Evolutionary conservation across 352 stramenopile genomes (phyloP), one percentile per base, ranked within the genome.

Genomic region (Globisporangium solare): DNA sequence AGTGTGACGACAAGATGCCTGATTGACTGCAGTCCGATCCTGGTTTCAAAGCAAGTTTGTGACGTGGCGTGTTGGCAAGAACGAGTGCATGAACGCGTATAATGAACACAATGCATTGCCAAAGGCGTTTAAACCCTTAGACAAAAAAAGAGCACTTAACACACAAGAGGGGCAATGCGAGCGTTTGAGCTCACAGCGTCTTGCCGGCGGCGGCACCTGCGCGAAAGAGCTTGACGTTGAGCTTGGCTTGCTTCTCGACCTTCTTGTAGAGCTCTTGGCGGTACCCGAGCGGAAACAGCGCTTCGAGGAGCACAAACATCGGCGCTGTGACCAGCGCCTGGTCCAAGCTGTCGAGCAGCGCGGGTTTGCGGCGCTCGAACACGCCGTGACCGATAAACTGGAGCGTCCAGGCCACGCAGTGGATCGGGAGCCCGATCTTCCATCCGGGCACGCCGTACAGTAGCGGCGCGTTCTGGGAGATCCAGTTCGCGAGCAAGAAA

Each of bases 361-460:
- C 87, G 0, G 88, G 88, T 45, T 91, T 88, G 54, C 83, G 79
- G 41, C 83, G 71, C 58, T 96, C 88, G 43, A 88, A 94, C n/a
- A 96, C 72, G 12, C 73, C 80, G 59, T 96, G 87, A 35, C 83
- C 88, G 55, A 93, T 83, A 58, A 96, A 92, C 66, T 96, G 76
- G 27, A 84, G 67, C 51, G 88, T 80, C 88, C 86, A 96, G 6
- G 70, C 70, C 18, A 63, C 63, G 6, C 77, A 55, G 63, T 95
- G 80, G 15, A 88, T 66, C 11, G 51, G 67, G 13, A 89, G 51
- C 12, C 76, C 79, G 14, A 92, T 53, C 43, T 78, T 52, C 81
- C 81, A 88, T 15, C 60, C 70, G 3, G 71, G 61, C 0, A 71
- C 57, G 15, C 75, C 74, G 13, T 80, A 70, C 50, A 56, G 48